Evolutionary conservation across 2,329 filamentous ascomycete genomes (phyloP).

Genomic region (Fusarium hainanense): DNA sequence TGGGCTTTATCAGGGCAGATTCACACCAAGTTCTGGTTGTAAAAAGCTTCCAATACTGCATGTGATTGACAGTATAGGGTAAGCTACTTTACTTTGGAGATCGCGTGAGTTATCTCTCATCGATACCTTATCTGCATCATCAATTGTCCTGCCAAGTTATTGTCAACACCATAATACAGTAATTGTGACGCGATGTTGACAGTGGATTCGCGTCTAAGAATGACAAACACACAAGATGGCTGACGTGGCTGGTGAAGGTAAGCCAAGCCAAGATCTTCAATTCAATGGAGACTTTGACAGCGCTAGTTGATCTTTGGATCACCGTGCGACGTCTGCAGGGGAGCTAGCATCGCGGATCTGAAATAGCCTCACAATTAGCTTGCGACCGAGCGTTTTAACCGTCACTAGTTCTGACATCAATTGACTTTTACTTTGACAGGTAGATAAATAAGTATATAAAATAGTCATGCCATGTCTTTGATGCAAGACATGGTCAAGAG

Average conservation of each 20-base stretch:
- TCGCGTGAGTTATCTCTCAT: neutral
- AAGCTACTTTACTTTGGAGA: neutral
- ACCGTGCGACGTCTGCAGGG: neutral
- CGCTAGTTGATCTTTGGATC: slow-evolving; percentile 20
- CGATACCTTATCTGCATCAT: neutral
- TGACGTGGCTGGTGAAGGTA: slow-evolving; percentile 19
- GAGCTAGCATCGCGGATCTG: slow-evolving; percentile 15
- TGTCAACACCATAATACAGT: neutral
- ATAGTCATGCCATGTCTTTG: slow-evolving; percentile 15
- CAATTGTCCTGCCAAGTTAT: neutral
- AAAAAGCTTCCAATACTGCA: neutral
- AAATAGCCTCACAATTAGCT: slow-evolving; percentile 11
- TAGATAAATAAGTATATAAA: slow-evolving; percentile 22
- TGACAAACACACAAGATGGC: neutral
- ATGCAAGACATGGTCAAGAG: slow-evolving; percentile 1
- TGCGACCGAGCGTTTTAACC: slow-evolving; percentile 8
- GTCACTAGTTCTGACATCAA: neutral
- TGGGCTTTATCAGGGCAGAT: neutral
- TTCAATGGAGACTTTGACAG: neutral
- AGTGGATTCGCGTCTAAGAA: neutral
- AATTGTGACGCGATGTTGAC: neutral
- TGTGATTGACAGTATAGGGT: neutral
- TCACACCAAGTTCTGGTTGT: neutral
- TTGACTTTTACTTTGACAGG: neutral
- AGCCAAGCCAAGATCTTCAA: neutral